Base-by-base conservation (phyloP, 805 yeast genomes). In the Candida ascalaphidarum region DNA sequence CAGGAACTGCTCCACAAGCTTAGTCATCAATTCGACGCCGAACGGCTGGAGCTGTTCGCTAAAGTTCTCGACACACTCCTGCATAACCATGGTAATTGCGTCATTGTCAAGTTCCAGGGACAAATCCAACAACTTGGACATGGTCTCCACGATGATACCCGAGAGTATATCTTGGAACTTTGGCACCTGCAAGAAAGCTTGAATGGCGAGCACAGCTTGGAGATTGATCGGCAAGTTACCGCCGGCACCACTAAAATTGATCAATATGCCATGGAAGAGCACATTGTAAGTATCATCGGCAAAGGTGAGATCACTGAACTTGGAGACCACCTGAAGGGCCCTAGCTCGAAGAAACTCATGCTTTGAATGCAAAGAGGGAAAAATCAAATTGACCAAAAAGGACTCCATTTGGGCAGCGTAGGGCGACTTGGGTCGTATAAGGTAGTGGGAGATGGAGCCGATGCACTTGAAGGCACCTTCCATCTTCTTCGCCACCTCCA, bases 31-130 rank as follows among this genome's bases (percentile, higher is more conserved):
- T 25, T 48, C 52, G 29, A 48, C 47, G 4, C 55, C 55, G 25
- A 49, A 48, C 5, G 53, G 55, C 21, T 47, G 92, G 41, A 89
- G 65, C 53, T 89, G 94, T 39, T 78, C 82, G 4, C 94, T 70
- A 54, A 81, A 92, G 33, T 72, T 74, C 47, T 88, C 96, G 17
- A 89, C 96, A 49, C 92, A 80, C 44, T 88, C 96, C 61, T 89
- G 97, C 80, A 89, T 85, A 5, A 89, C 95, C 14, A 80, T 81
- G 14, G 94, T 75, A 17, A 92, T 69, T 2, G 86, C 72, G 47
- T 92, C 98, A 33, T 81, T 76, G 44, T 89, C 98, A 39, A 88
- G 74, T 33, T 77, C 77, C 45, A 83, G 79, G 4, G 94, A 77
- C 25, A 89, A 57, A 7, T 68, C 71, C 39, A 89, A 61, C 32